Base-by-base conservation (phyloP, 2,329 filamentous ascomycete genomes). In the Xylaria multiplex region DNA sequence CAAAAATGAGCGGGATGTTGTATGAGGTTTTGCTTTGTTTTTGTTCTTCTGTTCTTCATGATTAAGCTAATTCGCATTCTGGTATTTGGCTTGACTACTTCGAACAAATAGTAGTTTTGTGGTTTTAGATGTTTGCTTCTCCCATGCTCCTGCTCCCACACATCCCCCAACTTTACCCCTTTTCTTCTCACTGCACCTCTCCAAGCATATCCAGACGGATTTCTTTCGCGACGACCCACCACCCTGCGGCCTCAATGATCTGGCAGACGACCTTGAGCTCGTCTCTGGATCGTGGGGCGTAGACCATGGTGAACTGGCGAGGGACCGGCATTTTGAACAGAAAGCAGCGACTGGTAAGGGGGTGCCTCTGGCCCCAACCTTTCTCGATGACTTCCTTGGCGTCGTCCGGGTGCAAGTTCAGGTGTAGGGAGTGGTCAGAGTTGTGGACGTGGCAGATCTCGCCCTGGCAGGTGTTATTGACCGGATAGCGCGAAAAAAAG, bases 401-500 rank as follows among this genome's bases (percentile, higher is more conserved):
- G 75, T 96, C 93, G 48, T 90, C 86, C 0, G 92, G 92, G 74
- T 96, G 92, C 59, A 97, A 83, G 55, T 88, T 92, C 80, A 96
- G 83, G 78, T 96, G 93, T 84, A 96, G 83, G 3, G 88, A 91
- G 67, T 90, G 87, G 70, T 96, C 93, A 27, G 85, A 89, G 55
- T 89, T 86, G 78, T 96, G 93, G 11, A 93, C 87, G 77, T 97
- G 93, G 72, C 88, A 91, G 49, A 96, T 86, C 79, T 96, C 93
- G n/a, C 92, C 92, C 71, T 90, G 87, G 72, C 90, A 93, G 11
- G 88, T 92, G 35, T 87, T 85, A 74, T 90, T 90, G 68, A 90
- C 82, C 0, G 90, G 89, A 57, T 85, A 82, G 2, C 81, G 82
- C 0, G 90, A 86, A 77, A 95, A 95, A 96, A 0, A 96, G 83